phyloP scores from a whole-genome alignment of 345 rosid species.

The Diplotaxis tenuifolia region DNA sequence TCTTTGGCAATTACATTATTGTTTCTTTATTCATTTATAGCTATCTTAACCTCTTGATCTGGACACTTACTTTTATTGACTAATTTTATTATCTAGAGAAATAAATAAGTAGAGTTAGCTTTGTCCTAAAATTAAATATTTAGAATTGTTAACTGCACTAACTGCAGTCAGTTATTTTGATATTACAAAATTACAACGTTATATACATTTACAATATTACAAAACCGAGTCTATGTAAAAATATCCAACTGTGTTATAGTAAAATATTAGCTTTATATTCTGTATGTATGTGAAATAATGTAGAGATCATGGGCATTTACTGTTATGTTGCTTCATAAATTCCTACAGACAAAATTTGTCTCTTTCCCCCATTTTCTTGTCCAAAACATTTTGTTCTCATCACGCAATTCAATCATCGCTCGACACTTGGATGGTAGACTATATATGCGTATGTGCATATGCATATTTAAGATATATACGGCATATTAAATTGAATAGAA shows the following conservation, averaged over 20 bases:
- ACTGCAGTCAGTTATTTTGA: neutral
- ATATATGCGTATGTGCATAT: neutral
- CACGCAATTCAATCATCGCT: constrained; percentile 1
- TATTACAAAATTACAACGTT: neutral
- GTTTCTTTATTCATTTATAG: neutral
- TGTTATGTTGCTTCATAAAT: constrained; percentile 31
- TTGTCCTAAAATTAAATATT: neutral
- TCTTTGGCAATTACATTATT: constrained; percentile 1
- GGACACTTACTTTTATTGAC: neutral
- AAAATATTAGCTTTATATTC: neutral
- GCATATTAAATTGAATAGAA: constrained; percentile 26
- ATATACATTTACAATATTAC: neutral
- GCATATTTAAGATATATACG: constrained; percentile 15
- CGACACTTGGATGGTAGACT: constrained; percentile 8
- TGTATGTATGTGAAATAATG: neutral
- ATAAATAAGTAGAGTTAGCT: neutral
- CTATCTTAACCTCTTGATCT: neutral
- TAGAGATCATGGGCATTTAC: constrained; percentile 21
- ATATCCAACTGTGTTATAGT: neutral
- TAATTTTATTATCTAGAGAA: neutral
- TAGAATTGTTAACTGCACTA: neutral
- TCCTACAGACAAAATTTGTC: constrained; percentile 16
- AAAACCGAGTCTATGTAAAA: neutral
- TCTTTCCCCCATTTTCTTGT: constrained; percentile 15
- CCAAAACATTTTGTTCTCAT: constrained; percentile 24